phyloP scores from a whole-genome alignment of 108 stramenopile species.

The Cyclotella choctawhatcheeana region DNA sequence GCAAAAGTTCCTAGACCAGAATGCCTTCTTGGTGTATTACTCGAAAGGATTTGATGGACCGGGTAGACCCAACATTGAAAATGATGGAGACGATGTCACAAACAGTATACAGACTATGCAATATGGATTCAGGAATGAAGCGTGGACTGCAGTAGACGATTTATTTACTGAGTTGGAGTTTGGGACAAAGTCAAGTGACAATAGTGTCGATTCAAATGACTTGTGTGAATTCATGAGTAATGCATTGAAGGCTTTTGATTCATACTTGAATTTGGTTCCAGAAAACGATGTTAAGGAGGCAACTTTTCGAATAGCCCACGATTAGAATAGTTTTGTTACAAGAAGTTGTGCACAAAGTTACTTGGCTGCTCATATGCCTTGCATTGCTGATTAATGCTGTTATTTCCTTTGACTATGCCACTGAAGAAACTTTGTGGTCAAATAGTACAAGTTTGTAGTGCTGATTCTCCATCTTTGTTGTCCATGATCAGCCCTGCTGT shows the following conservation, averaged over 20 bases:
- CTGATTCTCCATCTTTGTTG: too few relatives aligned
- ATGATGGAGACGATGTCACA: conserved; percentile 33
- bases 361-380: too few relatives aligned
- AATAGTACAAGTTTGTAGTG: too few relatives aligned
- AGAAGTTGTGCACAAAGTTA: too few relatives aligned
- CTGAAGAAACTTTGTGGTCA: too few relatives aligned
- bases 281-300: conserved; percentile 34
- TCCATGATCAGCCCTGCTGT: too few relatives aligned
- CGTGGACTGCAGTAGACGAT: conserved; percentile 73
- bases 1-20: conserved; percentile 83
- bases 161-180: conserved; percentile 68
- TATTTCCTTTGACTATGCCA: too few relatives aligned
- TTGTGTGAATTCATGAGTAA: conserved; percentile 18
- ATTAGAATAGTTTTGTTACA: too few relatives aligned
- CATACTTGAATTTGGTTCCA: conserved; percentile 41
- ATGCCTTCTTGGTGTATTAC: conserved; percentile 90
- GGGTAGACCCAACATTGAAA: conserved; percentile 67
- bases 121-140: conserved; percentile 83
- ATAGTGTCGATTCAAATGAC: conserved; percentile 12
- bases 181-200: conserved; percentile 12
- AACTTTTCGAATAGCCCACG: too few relatives aligned
- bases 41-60: conserved; percentile 89
- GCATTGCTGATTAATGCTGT: too few relatives aligned
- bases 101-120: conserved; percentile 67
- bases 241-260: conserved; percentile 25